Percentiles rank a stretch among this genome's conserved stretches.
These are phyloP conservation scores for Monosporascus sp. DNA, from an alignment of 2,329 filamentous ascomycete genomes.

Conservation along the genomic window DNA sequence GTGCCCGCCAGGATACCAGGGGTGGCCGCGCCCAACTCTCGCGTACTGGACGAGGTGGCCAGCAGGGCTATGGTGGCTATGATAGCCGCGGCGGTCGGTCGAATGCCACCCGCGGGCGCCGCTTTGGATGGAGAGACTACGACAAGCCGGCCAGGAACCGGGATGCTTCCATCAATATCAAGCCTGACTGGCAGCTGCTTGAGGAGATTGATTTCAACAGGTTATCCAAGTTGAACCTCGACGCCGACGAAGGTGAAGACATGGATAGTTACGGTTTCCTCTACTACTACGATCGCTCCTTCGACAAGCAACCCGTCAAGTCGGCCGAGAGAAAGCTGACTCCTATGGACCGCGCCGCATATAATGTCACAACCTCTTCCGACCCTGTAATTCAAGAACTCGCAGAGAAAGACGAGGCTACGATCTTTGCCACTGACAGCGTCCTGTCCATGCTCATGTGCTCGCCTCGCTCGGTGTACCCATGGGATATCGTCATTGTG, in stretches of 20 bases:
- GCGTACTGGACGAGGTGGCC: slow-evolving; percentile 62
- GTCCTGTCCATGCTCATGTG: slow-evolving; percentile 99
- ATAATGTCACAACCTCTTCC: slow-evolving; percentile 95
- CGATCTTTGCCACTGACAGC: slow-evolving; percentile 94
- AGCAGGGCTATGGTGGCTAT: slow-evolving; percentile 60
- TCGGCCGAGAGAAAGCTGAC: slow-evolving; percentile 80
- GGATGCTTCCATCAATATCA: slow-evolving; percentile 93
- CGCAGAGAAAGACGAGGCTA: slow-evolving; percentile 90
- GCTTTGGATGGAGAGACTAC: slow-evolving; percentile 98
- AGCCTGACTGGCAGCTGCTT: slow-evolving; percentile 88
- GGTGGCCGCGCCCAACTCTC: slow-evolving; percentile 60
- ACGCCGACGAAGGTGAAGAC: slow-evolving; percentile 91
- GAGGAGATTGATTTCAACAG: slow-evolving; percentile 99
- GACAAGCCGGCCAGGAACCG: slow-evolving; percentile 97
- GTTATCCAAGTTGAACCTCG: slow-evolving; percentile 89
- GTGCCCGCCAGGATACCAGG: slow-evolving; percentile 59
- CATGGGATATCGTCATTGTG: slow-evolving; percentile 94
- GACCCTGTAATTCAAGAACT: slow-evolving; percentile 97
- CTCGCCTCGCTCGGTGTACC: slow-evolving; percentile 90
- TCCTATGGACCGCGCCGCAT: slow-evolving; percentile 87
- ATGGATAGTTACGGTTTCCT: slow-evolving; percentile 94
- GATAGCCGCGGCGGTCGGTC: slow-evolving; percentile 68
- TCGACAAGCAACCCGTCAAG: slow-evolving; percentile 91
- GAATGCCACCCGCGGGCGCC: slow-evolving; percentile 68
- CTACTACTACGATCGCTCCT: slow-evolving; percentile 94